Evolutionary conservation across 148 eudicot species (phyloP), one percentile per base, ranked within the genome.

Genomic region (Agrostemma githago): DNA sequence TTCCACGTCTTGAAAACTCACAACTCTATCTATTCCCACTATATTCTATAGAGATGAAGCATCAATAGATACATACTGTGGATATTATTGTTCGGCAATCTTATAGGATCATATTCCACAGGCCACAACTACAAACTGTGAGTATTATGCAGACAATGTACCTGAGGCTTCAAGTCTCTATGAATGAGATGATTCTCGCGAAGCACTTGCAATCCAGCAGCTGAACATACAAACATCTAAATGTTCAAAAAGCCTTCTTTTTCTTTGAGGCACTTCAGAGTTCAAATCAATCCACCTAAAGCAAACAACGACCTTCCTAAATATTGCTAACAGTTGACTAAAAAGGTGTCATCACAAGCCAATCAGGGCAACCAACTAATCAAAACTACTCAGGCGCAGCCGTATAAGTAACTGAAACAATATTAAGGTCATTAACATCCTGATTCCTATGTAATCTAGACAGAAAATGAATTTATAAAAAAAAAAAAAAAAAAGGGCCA

Each of bases 121-220:
- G 34, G 44, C 10, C 53, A 40, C 51, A 48, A 19, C 61, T 17
- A 68, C 43, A 41, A 11, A 66, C 57, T 19, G 61, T 17, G 42
- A 41, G 4, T 4, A 5, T 14, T 38, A n/a, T 1, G 67, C 21
- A 42, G 21, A 71, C 61, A 34, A 34, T 72, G 60, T 72, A 86
- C 89, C 84, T 86, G 89, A 7, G 89, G 89, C 67, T 86, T 86
- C 51, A 86, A 48, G 74, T 86, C 89, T 83, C 89, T 83, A 76
- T 86, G 89, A 67, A 86, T 86, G 44, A 86, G 85, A 77, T 75
- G 76, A 69, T 81, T 86, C 19, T 81, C 86, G 60, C 84, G 81
- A 66, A 86, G 86, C 74, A 81, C 86, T 66, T 82, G 86, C 69
- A 86, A 72, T 76, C 88, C 89, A 4, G 83, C 82, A 82, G 86